Base-by-base conservation (phyloP, 169 alveolate species). In the Babesia caballi region DNA sequence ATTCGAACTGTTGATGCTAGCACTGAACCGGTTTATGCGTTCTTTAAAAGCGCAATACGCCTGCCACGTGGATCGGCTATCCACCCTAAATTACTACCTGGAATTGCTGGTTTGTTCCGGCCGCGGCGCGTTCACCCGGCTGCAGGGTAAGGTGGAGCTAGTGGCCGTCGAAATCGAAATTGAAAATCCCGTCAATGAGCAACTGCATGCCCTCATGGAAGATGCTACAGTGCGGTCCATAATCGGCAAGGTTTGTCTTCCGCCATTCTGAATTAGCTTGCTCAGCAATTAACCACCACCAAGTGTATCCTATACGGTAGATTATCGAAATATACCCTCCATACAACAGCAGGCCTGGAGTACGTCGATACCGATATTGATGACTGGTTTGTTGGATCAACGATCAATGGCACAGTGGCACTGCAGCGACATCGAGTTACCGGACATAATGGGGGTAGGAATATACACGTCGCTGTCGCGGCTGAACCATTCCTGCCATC, bases 101-200 rank as follows among this genome's bases (percentile, higher is more conserved):
- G 33, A 33, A 23, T 6, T 80, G 49, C 57, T 80, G 83, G 88
- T 80, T 14, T 8, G 65, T 35, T 32, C 25, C 30, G 4, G 17
- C 9, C 25, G 14, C 17, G 2, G n/a, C 0, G 8, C 3, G 15
- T 15, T 15, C 8, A 65, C 50, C 19, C 17, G n/a, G 32, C 25
- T 46, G 21, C 59, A 57, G 61, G 30, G 61, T 9, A 80, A 70
- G 60, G 77, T 41, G 11, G 32, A 35, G 40, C 63, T 80, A 32
- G 88, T 80, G 21, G 49, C 82, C 7, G 77, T 80, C 41, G 88
- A 80, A 17, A 80, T 80, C 8, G 88, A 80, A 60, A 69, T 80
- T 33, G 82, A 50, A 52, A 69, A 60, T 51, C 83, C 83, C 8
- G 33, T 61, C 23, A 80, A 80, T 40, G 35, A 65, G 42, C 32